These are phyloP conservation scores for Acanthamoeba polyphaga DNA, from an alignment of 208 protist species.

Conservation along the genomic window DNA sequence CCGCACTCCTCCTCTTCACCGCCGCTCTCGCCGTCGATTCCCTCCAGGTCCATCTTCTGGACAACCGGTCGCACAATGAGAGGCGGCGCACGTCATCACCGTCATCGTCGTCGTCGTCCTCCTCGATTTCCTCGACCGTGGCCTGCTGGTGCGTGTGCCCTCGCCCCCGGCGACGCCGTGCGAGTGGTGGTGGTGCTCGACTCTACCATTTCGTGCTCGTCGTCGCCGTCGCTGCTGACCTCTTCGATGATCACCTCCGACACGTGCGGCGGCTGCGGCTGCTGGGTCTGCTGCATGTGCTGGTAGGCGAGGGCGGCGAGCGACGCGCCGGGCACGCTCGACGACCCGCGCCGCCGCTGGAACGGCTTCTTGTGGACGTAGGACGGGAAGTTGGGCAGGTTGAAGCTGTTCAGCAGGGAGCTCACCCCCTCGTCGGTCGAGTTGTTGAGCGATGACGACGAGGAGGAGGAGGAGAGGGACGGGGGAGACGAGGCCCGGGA, in stretches of 20 bases:
- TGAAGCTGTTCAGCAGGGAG: slow-evolving; percentile 25
- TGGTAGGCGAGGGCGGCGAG: not conserved
- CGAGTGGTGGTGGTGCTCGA: not conserved
- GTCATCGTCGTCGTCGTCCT: not conserved
- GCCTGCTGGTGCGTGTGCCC: not conserved
- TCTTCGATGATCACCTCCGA: slow-evolving; percentile 37
- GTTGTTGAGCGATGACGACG: slow-evolving; percentile 9
- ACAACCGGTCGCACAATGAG: too few relatives aligned
- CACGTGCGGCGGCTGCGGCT: not conserved
- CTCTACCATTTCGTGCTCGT: not conserved
- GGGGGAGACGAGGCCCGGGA: not conserved
- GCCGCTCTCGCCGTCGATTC: too few relatives aligned
- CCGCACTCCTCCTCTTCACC: too few relatives aligned
- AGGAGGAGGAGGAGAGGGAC: not conserved
- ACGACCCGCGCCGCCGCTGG: slow-evolving; percentile 19
- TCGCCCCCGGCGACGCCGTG: not conserved
- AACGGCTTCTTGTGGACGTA: slow-evolving; percentile 56
- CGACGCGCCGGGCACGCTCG: not conserved
- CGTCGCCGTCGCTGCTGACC: not conserved
- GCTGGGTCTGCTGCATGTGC: slow-evolving; percentile 19
- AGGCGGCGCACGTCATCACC: not conserved
- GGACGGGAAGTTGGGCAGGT: slow-evolving; percentile 48
- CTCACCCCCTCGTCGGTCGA: slow-evolving; percentile 29
- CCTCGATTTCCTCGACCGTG: slow-evolving; percentile 22
- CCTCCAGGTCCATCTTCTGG: too few relatives aligned